Evolutionary conservation across 176 grass and related monocot genomes (phyloP), one percentile per base, ranked within the genome.

Genomic region (Neostapfia colusana): DNA sequence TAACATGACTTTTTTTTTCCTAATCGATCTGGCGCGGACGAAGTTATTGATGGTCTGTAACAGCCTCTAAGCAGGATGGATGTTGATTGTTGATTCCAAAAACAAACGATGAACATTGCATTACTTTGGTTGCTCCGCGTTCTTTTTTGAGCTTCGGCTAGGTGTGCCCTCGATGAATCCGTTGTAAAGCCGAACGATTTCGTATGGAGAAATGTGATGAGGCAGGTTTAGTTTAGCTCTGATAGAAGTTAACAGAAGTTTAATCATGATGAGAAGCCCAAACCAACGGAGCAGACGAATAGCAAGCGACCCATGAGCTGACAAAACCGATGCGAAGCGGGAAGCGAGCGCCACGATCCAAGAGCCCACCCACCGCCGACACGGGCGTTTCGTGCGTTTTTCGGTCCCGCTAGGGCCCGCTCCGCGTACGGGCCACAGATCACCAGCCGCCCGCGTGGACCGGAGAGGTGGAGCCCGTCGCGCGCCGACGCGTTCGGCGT

Each of bases 41-140:
- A 84, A 72, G 48, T 81, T 76, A 88, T 76, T 84, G 71, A 80
- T 58, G 13, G 71, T 88, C 86, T 84, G 76, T 88, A 84, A 76
- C 86, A 88, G 76, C 70, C 27, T 48, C 63, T 80, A 64, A 4
- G 54, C 43, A 73, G 15, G 42, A 31, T 80, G n/a, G n/a, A n/a
- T n/a, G n/a, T n/a, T n/a, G n/a, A n/a, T n/a, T n/a, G 81, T 66
- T 76, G 61, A 61, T 61, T 66, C 63, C 21, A 13, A 18, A 83
- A 64, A 14, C 40, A 66, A 78, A 51, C 31, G 17, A 48, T 17
- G 60, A 65, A 31, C 28, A 67, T 59, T 63, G 34, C 26, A 8
- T 34, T 76, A 17, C 27, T 18, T 23, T 34, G 38, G 44, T 49
- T 82, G 59, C 72, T 64, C 12, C n/a, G 17, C 5, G 18, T 74